Base-by-base conservation (phyloP, 306 rosid species). In the Psophocarpus tetragonolobus region DNA sequence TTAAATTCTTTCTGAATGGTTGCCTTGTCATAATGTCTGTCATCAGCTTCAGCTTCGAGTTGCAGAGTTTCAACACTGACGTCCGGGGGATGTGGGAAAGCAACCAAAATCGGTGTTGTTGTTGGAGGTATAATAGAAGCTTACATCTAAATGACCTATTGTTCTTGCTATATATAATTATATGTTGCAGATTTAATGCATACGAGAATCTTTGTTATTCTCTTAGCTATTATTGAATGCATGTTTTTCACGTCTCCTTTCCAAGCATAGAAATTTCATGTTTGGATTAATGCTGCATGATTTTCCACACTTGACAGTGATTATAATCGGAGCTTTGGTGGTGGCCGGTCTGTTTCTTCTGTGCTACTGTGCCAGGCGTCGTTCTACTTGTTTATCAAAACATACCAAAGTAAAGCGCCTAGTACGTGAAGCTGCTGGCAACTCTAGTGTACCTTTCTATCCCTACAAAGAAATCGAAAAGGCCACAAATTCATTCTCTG, bases 401-500 rank as follows among this genome's bases (percentile, higher is more conserved):
- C 88, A 73, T 63, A 69, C 83, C 81, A 91, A 89, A 45, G 91
- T 88, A 35, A 87, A 76, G 88, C 97, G 91, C 67, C 91, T 88
- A 21, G 66, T 96, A 23, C 73, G 84, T 6, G 98, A 92, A 73
- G 97, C 97, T 58, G 93, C 97, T 30, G 96, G 99, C 38, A 90
- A 84, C 85, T 87, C 91, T n/a, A 91, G 82, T 47, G 91, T 96
- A 65, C 84, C 92, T 61, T 65, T 88, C 53, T 96, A 92, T 77
- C 89, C 91, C 15, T 96, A 80, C 84, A 92, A 75, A 84, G 98
- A 96, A 42, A 85, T 96, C 71, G 97, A 85, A 42, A 85, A 82
- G 61, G 98, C 97, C 62, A 96, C 99, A 30, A 86, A 83, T 73
- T 74, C 87, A 81, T 96, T 92, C 82, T 84, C 89, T 18, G 99